These are phyloP conservation scores for Nephelium lappaceum DNA, from an alignment of 345 rosid genomes.

Conservation along the genomic window DNA sequence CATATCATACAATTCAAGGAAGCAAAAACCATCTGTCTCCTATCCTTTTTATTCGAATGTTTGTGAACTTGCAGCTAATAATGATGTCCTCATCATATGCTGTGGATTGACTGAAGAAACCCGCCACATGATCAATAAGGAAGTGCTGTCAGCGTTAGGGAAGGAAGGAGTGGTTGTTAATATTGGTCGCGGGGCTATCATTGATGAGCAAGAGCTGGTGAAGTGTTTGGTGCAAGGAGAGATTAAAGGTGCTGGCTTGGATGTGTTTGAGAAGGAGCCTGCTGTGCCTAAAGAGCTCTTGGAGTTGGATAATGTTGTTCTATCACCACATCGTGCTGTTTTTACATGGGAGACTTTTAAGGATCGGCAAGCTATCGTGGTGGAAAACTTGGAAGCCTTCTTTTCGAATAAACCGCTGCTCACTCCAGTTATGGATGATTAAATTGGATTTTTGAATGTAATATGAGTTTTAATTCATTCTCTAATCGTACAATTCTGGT, in stretches of 20 bases:
- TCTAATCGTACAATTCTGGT: too few species aligned
- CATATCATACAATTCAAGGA: slow-evolving; percentile 51
- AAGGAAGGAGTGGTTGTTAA: slow-evolving; percentile 52
- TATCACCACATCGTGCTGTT: slow-evolving; percentile 46
- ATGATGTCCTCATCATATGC: slow-evolving; percentile 46
- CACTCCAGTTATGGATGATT: slow-evolving; percentile 22
- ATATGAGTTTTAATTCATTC: too few species aligned
- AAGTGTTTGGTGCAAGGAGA: slow-evolving; percentile 44
- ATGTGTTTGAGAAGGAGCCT: slow-evolving; percentile 66
- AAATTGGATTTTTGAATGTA: background rate
- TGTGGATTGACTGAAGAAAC: slow-evolving; percentile 51
- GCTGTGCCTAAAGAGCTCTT: slow-evolving; percentile 42
- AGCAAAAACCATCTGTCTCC: slow-evolving; percentile 31
- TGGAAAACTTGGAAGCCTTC: slow-evolving; percentile 59
- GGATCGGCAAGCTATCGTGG: slow-evolving; percentile 31
- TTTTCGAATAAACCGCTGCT: slow-evolving; percentile 41
- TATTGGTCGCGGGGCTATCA: slow-evolving; percentile 52
- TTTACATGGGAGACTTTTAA: slow-evolving; percentile 41
- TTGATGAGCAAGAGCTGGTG: slow-evolving; percentile 60
- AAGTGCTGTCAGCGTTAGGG: slow-evolving; percentile 50
- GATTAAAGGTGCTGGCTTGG: slow-evolving; percentile 60
- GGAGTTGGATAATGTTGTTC: slow-evolving; percentile 45
- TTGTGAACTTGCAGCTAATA: slow-evolving; percentile 44
- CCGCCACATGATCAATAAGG: slow-evolving; percentile 48
- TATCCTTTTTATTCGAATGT: slow-evolving; percentile 41